Base-by-base conservation (phyloP, 768 basidiomycete genomes). In the Scleroderma citrinum region DNA sequence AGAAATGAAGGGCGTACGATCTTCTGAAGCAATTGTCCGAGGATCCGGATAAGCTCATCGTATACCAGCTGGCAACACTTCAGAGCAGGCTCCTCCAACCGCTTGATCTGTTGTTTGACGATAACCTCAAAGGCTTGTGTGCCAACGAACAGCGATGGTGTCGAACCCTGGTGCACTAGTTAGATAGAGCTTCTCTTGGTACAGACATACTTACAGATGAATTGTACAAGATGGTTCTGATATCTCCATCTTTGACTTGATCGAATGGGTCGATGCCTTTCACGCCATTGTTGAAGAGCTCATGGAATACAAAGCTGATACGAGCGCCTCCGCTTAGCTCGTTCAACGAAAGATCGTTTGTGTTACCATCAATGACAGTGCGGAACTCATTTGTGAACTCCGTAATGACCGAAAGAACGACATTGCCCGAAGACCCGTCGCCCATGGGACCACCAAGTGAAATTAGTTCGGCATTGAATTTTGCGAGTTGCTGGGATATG, bases 291-390 rank as follows among this genome's bases (percentile, higher is more conserved):
- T 94, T 96, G 79, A 89, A 99, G 50, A 98, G 70, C 65, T 99
- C 96, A 66, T 99, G 96, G 77, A 94, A 99, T 46, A 99, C 96
- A 63, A 97, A 99, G 61, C 87, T 90, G 76, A 99, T 98, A 68
- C 96, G 83, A 24, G 96, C 96, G 67, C 96, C 96, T 59, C 96
- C 96, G n/a, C 90, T 92, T 19, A 99, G 78, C 69, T 99, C 96
- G 61, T 98, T 98, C 61, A 96, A 64, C 1, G 89, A 87, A 31
- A 98, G 72, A 64, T 99, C 96, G 61, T 95, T 94, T 24, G 92
- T 93, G 71, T 90, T 93, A 68, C 96, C 96, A 64, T 99, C 96
- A 56, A 99, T 96, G 34, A 89, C 86, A 12, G 90, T 90, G 50
- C 95, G 84, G 81, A 97, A 99, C 63, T 98, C 96, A 35, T 86